Percentiles rank a stretch among this genome's conserved stretches.
Evolutionary conservation across 1,284 basidiomycete species (phyloP).

Genomic region (Naganishia sp.): DNA sequence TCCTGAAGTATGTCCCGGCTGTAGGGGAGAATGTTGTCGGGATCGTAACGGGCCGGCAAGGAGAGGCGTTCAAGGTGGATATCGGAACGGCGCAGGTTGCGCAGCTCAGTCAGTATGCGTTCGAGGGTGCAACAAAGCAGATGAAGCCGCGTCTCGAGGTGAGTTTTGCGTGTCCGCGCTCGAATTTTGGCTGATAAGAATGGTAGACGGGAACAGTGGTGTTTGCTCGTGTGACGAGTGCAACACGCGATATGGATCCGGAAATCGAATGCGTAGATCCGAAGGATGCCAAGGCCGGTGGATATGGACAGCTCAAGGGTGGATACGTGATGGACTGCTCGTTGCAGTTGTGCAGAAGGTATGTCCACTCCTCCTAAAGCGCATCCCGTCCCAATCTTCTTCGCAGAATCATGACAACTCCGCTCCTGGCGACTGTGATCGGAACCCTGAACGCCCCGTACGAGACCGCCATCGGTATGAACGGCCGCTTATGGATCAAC

Average conservation of each 20-base stretch:
- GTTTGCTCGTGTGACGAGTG: conserved; percentile 56
- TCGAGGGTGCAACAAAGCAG: conserved; percentile 58
- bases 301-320: conserved; percentile 57
- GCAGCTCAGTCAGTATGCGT: conserved; percentile 57
- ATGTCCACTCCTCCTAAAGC: conserved; percentile 33
- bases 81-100: conserved; percentile 57
- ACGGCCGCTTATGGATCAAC: conserved; percentile 58
- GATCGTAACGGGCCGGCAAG: conserved; percentile 56
- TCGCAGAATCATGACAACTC: conserved; percentile 17
- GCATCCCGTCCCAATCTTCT: background rate
- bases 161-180: conserved; percentile 28
- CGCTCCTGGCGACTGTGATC: conserved; percentile 47
- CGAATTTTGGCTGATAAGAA: background rate
- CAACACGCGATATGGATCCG: conserved; percentile 57
- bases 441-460: conserved; percentile 53
- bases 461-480: conserved; percentile 57
- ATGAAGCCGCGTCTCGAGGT: conserved; percentile 59
- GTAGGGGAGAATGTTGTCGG: conserved; percentile 57
- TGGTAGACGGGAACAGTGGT: conserved; percentile 57
- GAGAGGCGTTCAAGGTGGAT: conserved; percentile 58
- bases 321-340: conserved; percentile 52
- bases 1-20: conserved; percentile 54
- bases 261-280: conserved; percentile 59
- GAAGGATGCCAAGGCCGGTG: conserved; percentile 55
- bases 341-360: conserved; percentile 50